Percentiles rank a stretch among this genome's conserved stretches.
phyloP scores from a whole-genome alignment of 2,329 filamentous ascomycete genomes.

The Stemphylium lycopersici region DNA sequence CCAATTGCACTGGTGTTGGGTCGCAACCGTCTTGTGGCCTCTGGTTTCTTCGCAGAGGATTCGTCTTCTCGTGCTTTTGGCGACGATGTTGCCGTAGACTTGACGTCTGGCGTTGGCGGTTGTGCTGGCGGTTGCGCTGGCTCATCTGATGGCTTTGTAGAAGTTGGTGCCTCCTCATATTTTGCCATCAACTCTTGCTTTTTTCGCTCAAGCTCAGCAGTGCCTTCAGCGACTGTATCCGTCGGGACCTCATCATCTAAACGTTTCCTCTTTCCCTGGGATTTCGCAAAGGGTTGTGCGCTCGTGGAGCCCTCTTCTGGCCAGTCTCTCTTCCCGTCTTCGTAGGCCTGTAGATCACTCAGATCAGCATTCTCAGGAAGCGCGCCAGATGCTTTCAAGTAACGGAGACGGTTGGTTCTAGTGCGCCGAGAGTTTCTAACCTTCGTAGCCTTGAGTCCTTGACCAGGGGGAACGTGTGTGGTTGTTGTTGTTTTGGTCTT shows the following conservation, averaged over 20 bases:
- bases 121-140: not conserved
- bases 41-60: conserved; percentile 9
- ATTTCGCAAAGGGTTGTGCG: conserved; percentile 12
- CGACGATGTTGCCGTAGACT: not conserved
- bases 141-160: not conserved
- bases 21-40: conserved; percentile 32
- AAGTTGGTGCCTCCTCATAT: conserved; percentile 11
- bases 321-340: conserved; percentile 37
- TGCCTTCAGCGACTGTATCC: conserved; percentile 10
- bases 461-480: conserved; percentile 50
- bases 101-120: not conserved
- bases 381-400: conserved; percentile 61
- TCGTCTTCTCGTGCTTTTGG: not conserved
- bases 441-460: conserved; percentile 59
- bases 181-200: conserved; percentile 33
- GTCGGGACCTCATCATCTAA: conserved; percentile 27
- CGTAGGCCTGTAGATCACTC: conserved; percentile 57
- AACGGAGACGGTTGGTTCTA: conserved; percentile 56
- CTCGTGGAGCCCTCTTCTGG: not conserved
- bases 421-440: conserved; percentile 62
- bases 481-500: conserved; percentile 1
- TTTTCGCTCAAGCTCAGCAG: conserved; percentile 27
- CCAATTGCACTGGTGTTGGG: conserved; percentile 36
- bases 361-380: conserved; percentile 60
- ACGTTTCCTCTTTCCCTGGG: conserved; percentile 32